Percentiles rank a stretch among this genome's conserved stretches.
Conservation (phyloP, 106 monocot species). For the Hemerocallis citrina region DNA sequence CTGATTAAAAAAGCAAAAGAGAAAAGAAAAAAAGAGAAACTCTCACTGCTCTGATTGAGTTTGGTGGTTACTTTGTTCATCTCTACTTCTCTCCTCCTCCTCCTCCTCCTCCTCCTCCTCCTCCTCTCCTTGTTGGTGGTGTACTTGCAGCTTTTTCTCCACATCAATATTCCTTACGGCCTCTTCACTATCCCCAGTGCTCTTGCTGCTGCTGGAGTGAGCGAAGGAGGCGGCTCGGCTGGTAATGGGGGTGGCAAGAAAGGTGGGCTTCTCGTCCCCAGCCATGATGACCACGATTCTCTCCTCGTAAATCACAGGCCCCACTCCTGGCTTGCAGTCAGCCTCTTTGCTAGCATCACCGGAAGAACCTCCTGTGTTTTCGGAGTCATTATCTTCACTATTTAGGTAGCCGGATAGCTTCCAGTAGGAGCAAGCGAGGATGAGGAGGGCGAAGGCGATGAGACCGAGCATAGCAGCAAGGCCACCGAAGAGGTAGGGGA, state of each 20-base stretch:
- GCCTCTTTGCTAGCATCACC: neutral
- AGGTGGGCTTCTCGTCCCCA: constrained; percentile 56
- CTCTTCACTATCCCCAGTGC: neutral
- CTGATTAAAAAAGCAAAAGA: neutral
- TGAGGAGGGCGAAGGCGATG: constrained; percentile 62
- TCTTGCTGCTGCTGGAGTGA: neutral
- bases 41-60: neutral
- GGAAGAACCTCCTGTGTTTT: neutral
- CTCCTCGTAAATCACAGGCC: constrained; percentile 15
- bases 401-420: constrained; percentile 54
- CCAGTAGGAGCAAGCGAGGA: constrained; percentile 71
- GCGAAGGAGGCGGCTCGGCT: constrained; percentile 46
- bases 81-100: neutral
- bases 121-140: neutral
- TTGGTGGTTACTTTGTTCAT: neutral
- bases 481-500: constrained; percentile 63
- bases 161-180: neutral
- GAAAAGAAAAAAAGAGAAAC: neutral
- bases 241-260: constrained; percentile 47
- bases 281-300: constrained; percentile 63
- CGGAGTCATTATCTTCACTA: neutral
- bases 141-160: too few relatives aligned
- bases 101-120: neutral
- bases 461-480: constrained; percentile 63
- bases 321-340: neutral